Base-by-base conservation (phyloP, 257 asterid genomes). In the Capsicum pubescens region DNA sequence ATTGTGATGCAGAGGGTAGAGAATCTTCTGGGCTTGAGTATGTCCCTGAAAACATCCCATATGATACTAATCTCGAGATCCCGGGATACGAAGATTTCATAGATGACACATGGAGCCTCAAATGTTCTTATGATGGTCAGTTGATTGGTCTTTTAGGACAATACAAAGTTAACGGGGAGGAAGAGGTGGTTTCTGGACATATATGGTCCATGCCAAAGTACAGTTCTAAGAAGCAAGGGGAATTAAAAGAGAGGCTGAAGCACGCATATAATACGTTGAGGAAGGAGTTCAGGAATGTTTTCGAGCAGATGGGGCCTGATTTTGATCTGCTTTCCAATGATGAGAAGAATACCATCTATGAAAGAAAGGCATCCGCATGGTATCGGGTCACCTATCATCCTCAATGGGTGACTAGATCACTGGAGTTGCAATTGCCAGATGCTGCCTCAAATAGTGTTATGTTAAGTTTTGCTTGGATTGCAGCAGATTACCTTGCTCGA, bases 381-480 rank as follows among this genome's bases (percentile, higher is more conserved):
- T 95, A 97, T 80, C 95, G 83, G 83, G 98, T 97, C 7, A 95
- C 97, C 0, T 97, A 97, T 86, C 93, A 90, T 46, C 94, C 93
- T 36, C 59, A 56, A 7, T 97, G 97, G 97, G 91, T 93, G 63
- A 84, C 85, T 60, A 93, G 87, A 82, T 88, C 91, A 2, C 87
- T 78, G 87, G 93, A 89, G 79, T 84, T 90, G 21, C 92, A 82
- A 3, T 26, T 54, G 68, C 81, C 89, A 3, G 93, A 90, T 56
- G 93, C 87, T 42, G 84, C 50, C 46, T 90, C 88, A 36, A 86
- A 83, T 68, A 46, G 88, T 0, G 96, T 93, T 17, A 91, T 95
- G 97, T 68, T 97, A 50, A 97, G 99, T 88, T 97, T 97, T 85
- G 91, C 97, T 7, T 97, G 99, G 99, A 95, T 97, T 82, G 97